Base-by-base conservation (phyloP, 2,329 filamentous ascomycete genomes). In the Venturiaceae sp. region DNA sequence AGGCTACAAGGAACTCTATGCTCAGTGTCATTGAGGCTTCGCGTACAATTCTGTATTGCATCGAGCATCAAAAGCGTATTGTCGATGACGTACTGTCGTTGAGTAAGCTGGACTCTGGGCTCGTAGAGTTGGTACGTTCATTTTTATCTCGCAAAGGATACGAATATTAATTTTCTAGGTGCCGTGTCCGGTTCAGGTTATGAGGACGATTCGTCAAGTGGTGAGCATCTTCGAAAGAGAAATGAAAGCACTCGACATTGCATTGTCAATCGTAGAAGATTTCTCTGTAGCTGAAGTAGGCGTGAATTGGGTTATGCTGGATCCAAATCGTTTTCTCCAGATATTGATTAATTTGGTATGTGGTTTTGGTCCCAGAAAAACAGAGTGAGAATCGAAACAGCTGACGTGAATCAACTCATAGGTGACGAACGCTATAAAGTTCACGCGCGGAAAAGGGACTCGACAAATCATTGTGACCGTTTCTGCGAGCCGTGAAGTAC, bases 81-180 rank as follows among this genome's bases (percentile, higher is more conserved):
- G 37, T 55, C 21, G 55, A 77, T 60, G 76, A 78, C 60, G 50
- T 59, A 2, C 28, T 59, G 21, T 59, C 53, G 16, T 32, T 59
- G 7, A 32, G 21, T 19, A 59, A 59, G 26, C 21, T 59, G 13
- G 58, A 59, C 32, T 46, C 53, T n/a, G 53, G 53, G 14, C 39
- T 59, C 11, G 28, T 59, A 5, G 26, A 23, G 21, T 34, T 59
- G n/a, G 56, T 37, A 52, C n/a, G n/a, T n/a, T n/a, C n/a, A n/a
- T n/a, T n/a, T n/a, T n/a, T n/a, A n/a, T n/a, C n/a, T n/a, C n/a
- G n/a, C n/a, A n/a, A n/a, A n/a, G n/a, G n/a, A n/a, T n/a, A n/a
- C n/a, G n/a, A n/a, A n/a, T n/a, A n/a, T n/a, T n/a, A n/a, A n/a
- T n/a, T n/a, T n/a, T n/a, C n/a, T n/a, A n/a, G n/a, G n/a, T n/a